These are phyloP conservation scores for Rhynchosporium agropyri DNA, from an alignment of 2,329 filamentous ascomycete genomes.

Conservation along the genomic window DNA sequence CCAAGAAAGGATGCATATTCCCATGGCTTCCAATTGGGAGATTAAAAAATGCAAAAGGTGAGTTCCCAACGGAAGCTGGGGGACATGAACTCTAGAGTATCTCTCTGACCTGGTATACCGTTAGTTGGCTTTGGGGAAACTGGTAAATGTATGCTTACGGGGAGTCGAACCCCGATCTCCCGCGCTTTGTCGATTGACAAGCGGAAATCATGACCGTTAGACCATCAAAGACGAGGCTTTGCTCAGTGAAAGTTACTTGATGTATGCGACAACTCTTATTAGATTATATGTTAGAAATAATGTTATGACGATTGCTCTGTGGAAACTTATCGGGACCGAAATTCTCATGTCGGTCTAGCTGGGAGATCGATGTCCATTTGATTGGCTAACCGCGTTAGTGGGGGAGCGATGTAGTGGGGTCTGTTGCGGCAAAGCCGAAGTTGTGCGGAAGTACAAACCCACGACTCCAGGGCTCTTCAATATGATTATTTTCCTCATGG, in stretches of 20 bases:
- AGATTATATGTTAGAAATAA: background rate
- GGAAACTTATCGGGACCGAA: background rate
- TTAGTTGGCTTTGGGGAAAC: no score
- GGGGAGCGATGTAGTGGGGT: background rate
- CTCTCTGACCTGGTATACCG: slow-evolving; percentile 5
- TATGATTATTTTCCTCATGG: no score
- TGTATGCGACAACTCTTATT: background rate
- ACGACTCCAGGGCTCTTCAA: no score
- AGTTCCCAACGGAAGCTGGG: slow-evolving; percentile 18
- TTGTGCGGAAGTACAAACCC: no score
- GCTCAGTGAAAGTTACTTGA: background rate
- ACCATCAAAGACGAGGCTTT: slow-evolving; percentile 40
- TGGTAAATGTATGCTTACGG: no score
- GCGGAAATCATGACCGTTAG: slow-evolving; percentile 46
- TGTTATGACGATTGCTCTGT: no score
- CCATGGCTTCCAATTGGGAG: background rate
- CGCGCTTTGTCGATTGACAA: slow-evolving; percentile 39
- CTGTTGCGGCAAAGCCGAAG: no score
- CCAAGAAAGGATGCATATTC: no score
- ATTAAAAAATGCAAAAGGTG: background rate
- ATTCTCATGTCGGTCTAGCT: background rate
- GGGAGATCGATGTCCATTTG: background rate
- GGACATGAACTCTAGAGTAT: slow-evolving; percentile 29
- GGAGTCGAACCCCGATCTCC: slow-evolving; percentile 37
- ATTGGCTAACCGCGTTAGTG: background rate